A percentile compares a stretch with the other conserved stretches of the same genome.
Conservation (phyloP, 2,329 filamentous ascomycete species). For the Aspergillus sp. region DNA sequence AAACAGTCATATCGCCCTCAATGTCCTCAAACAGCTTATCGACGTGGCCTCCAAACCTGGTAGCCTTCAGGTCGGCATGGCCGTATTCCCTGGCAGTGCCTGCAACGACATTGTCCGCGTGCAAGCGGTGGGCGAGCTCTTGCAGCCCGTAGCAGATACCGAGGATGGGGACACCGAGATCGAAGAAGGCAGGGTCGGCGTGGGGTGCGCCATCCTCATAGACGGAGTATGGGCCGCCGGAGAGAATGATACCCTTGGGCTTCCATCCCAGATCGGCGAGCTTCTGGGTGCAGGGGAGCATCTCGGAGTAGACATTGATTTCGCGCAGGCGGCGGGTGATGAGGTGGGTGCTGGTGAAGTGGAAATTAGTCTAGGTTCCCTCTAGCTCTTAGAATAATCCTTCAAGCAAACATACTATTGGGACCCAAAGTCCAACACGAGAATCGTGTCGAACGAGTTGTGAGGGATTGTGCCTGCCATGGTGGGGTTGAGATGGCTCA, state of each 20-base stretch:
- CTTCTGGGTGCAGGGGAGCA: constrained; percentile 84
- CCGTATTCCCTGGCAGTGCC: constrained; percentile 71
- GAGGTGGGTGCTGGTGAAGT: constrained; percentile 15
- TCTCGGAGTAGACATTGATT: constrained; percentile 80
- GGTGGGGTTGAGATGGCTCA: constrained; percentile 6
- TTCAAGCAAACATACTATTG: constrained; percentile 20
- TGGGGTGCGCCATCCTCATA: constrained; percentile 77
- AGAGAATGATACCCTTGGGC: constrained; percentile 68
- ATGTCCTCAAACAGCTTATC: constrained; percentile 78
- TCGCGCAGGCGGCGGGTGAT: constrained; percentile 59
- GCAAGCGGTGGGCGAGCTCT: constrained; percentile 71
- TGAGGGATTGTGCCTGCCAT: constrained; percentile 23
- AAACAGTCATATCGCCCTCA: constrained; percentile 68
- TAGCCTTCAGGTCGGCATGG: constrained; percentile 64
- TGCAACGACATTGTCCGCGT: constrained; percentile 65
- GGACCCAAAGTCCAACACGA: constrained; percentile 68
- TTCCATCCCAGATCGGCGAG: constrained; percentile 72
- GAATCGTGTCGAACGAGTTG: constrained; percentile 61
- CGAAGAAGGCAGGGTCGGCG: constrained; percentile 78
- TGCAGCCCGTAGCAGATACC: constrained; percentile 65
- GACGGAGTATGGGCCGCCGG: constrained; percentile 67
- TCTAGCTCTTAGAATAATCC: constrained; percentile 1
- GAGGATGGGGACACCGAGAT: constrained; percentile 64
- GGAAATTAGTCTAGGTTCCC: constrained; percentile 4
- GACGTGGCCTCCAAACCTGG: constrained; percentile 59